Evolutionary conservation across 805 yeast genomes (phyloP), one percentile per base, ranked within the genome.

Genomic region (Wickerhamiella australiensis): DNA sequence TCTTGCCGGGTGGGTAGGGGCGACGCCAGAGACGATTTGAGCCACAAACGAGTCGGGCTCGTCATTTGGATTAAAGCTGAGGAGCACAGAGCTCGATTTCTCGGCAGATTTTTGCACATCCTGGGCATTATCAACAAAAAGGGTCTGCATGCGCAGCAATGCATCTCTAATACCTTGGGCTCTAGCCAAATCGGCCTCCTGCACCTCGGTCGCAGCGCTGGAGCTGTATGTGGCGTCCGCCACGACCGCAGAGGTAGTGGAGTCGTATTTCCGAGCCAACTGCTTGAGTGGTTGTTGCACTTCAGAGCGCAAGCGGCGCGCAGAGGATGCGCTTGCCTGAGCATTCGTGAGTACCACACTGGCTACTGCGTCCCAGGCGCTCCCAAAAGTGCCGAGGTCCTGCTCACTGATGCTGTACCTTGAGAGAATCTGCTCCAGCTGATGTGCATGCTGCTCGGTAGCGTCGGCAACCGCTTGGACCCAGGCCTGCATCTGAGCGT

Each of bases 61-160:
- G 52, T 69, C 75, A 47, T 69, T 67, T 8, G 85, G 82, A 50
- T 73, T 77, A 54, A 79, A 80, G 41, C 75, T 75, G 59, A 87
- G 70, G 47, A 82, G 71, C 54, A 77, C 76, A 54, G 80, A 80
- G 61, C 83, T 69, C 5, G 84, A 77, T 42, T 66, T 66, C 65
- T 87, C 95, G 60, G 78, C 76, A 22, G 70, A 66, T 35, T 65
- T 63, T 12, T 73, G 68, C 35, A 69, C 66, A 31, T 63, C 63
- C 54, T 70, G 72, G 26, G 78, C 59, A 43, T 69, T 68, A 59
- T 81, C 86, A 42, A 74, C 71, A 50, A 73, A 68, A 38, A 78
- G 74, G 13, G 85, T 76, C 61, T 79, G 76, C 59, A 78, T 80
- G 59, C 78, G 78, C 46, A 80, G 69, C 50, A 88, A 70, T 50